Evolutionary conservation across 441 rosid genomes (phyloP).

Genomic region (Syzygium malaccense): DNA sequence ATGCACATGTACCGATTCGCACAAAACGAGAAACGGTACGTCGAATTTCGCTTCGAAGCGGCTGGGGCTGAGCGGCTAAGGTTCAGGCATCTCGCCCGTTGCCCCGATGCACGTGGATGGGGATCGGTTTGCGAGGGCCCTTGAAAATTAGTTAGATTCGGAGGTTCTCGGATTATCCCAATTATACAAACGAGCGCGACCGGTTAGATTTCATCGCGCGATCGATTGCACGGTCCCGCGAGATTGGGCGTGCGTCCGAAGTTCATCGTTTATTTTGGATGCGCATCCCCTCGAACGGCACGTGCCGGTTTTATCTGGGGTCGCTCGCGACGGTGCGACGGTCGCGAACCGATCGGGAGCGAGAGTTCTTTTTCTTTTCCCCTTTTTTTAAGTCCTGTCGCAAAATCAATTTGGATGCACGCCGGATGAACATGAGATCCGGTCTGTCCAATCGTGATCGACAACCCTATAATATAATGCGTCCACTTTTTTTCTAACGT

Average conservation of each 20-base stretch:
- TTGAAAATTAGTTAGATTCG: background rate
- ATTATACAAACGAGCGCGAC: no score
- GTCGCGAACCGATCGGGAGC: background rate
- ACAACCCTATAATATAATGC: background rate
- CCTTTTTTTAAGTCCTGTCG: background rate
- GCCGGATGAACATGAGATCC: background rate
- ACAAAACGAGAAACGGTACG: background rate
- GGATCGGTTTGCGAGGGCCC: background rate
- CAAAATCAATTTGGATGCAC: background rate
- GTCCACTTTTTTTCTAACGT: background rate
- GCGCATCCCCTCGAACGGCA: background rate
- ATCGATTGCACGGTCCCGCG: fast-evolving
- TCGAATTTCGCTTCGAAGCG: background rate
- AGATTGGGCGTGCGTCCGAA: background rate
- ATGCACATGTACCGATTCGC: background rate
- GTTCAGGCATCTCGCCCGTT: background rate
- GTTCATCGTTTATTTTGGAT: background rate
- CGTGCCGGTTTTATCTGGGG: background rate
- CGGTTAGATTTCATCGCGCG: background rate
- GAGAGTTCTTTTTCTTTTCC: fast-evolving
- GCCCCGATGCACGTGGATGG: background rate
- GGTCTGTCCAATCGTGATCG: background rate
- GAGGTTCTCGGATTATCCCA: no score
- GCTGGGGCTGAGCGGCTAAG: background rate
- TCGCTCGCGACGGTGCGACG: background rate